Percentiles rank a stretch among this genome's conserved stretches.
These are phyloP conservation scores for Penicillium sp. DNA, from an alignment of 2,329 filamentous ascomycete genomes.

Conservation along the genomic window DNA sequence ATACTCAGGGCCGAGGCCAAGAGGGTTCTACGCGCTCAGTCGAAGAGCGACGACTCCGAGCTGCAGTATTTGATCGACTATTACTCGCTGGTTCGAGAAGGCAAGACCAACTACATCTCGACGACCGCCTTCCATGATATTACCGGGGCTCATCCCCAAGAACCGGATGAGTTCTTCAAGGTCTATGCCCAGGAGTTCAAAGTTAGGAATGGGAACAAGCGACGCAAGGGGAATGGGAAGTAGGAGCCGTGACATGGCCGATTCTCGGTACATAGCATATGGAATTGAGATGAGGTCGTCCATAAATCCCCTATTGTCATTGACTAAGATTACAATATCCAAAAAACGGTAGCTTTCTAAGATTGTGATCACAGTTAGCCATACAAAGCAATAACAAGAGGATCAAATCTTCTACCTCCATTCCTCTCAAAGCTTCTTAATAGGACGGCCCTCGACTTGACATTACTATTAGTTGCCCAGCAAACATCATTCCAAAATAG, in stretches of 20 bases:
- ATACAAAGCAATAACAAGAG: too few relatives aligned
- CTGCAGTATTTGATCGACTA: slow-evolving; percentile 55
- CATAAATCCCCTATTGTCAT: too few relatives aligned
- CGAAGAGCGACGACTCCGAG: slow-evolving; percentile 44
- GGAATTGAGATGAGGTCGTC: too few relatives aligned
- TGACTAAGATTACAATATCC: too few relatives aligned
- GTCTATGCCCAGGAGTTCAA: slow-evolving; percentile 45
- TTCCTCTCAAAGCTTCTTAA: too few relatives aligned
- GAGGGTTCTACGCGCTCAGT: slow-evolving; percentile 42
- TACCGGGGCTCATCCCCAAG: slow-evolving; percentile 50
- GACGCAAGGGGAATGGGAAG: neutral
- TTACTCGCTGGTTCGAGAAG: slow-evolving; percentile 55
- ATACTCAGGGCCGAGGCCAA: slow-evolving; percentile 33
- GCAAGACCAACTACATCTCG: slow-evolving; percentile 58
- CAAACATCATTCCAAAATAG: too few relatives aligned
- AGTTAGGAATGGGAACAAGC: neutral
- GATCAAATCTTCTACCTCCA: too few relatives aligned
- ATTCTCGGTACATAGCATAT: neutral
- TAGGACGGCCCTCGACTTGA: too few relatives aligned
- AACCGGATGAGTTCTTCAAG: slow-evolving; percentile 54
- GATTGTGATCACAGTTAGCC: too few relatives aligned
- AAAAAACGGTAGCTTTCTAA: too few relatives aligned
- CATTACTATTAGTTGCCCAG: too few relatives aligned
- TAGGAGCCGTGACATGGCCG: neutral
- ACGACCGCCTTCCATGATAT: slow-evolving; percentile 55